Evolutionary conservation across 805 yeast genomes (phyloP), one percentile per base, ranked within the genome.

Genomic region (Spathaspora hagerdaliae): DNA sequence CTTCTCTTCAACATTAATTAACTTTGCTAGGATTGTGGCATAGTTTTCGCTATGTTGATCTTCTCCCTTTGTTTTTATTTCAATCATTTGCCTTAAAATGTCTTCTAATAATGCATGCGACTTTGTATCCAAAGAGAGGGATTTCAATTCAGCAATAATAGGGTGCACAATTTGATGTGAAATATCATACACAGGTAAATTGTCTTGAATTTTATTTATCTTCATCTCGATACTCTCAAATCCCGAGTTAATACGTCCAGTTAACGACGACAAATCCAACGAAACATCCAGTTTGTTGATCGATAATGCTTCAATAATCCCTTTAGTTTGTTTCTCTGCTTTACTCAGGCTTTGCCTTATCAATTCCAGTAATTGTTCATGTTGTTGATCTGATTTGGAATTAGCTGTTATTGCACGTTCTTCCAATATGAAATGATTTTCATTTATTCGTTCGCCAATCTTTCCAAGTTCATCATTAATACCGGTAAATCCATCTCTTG

Each of bases 141-240:
- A 19, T 41, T 55, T 58, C 13, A 61, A 50, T 39, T 62, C 67
- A 2, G 54, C 53, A 9, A 61, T 48, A 38, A 62, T 58, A 1
- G 67, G 67, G 41, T 59, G 62, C 5, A 60, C 44, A 4, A 62
- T 57, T 43, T 55, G 57, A 27, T 41, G 32, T 29, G 32, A 29
- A 29, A 9, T 9, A 9, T 9, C 9, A 29, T 9, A 29, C 12
- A 9, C 6, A 29, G 32, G 12, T 29, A 29, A 5, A 11, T 11
- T 11, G 32, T 11, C 32, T 29, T 29, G 32, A 29, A 29, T 9
- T 9, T 29, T 29, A 9, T 29, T 11, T 9, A 29, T 11, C 12
- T 29, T 29, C 3, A 9, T 29, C 5, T 29, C 12, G 12, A 29
- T 9, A 29, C 5, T 11, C 12, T 29, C 12, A 29, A 29, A 29